Conservation (phyloP, 1,284 basidiomycete species). For the Ceratobasidium sp. region DNA sequence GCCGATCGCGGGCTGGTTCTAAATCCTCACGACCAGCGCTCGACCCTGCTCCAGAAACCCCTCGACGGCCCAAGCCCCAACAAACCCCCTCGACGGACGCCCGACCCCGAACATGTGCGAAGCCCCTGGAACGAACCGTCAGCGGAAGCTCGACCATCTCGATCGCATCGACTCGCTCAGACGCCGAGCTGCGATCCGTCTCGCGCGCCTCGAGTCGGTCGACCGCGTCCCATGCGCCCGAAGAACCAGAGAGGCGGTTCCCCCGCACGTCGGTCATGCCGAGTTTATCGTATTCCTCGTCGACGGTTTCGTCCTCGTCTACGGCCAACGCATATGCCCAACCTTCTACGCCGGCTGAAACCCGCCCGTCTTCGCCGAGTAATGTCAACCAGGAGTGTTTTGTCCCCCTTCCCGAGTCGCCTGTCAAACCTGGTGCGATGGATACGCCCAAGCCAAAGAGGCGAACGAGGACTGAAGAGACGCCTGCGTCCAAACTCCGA, state of each 20-base stretch:
- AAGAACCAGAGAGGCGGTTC: constrained; percentile 9
- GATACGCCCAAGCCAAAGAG: not conserved
- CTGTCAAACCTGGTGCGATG: constrained; percentile 5
- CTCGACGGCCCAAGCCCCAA: constrained; percentile 38
- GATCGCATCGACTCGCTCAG: not conserved
- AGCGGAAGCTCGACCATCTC: constrained; percentile 34
- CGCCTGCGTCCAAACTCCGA: not conserved
- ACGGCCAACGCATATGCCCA: constrained; percentile 14
- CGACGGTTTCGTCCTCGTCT: constrained; percentile 32
- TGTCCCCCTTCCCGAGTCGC: constrained; percentile 34
- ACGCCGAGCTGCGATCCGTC: not conserved
- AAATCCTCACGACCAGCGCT: constrained; percentile 43
- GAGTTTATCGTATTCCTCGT: constrained; percentile 26
- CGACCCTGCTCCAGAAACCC: constrained; percentile 41
- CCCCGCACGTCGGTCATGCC: constrained; percentile 27
- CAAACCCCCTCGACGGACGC: constrained; percentile 28
- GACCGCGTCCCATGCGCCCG: not conserved
- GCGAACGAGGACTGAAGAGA: not conserved
- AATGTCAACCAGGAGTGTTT: not conserved
- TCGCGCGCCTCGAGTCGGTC: not conserved
- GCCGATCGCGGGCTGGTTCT: constrained; percentile 34
- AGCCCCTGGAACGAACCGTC: constrained; percentile 8
- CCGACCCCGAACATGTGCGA: constrained; percentile 10
- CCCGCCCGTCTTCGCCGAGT: not conserved
- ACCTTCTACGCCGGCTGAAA: not conserved